A percentile compares a stretch with the other conserved stretches of the same genome.
Conservation (phyloP, 2,329 filamentous ascomycete genomes). For the Sporothrix inflata region DNA sequence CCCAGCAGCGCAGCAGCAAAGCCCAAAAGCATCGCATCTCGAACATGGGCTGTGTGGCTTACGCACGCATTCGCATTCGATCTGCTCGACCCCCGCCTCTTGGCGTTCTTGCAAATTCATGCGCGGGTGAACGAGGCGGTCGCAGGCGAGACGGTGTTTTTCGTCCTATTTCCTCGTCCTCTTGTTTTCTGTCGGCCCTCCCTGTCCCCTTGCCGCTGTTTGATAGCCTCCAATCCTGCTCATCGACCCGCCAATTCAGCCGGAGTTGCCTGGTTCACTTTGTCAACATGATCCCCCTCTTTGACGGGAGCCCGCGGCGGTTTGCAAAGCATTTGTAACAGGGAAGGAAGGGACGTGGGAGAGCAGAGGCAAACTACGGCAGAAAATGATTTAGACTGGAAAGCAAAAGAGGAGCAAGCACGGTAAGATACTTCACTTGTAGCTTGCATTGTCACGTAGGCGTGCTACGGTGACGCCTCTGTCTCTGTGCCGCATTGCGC, state of each 20-base stretch:
- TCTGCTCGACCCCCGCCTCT: slow-evolving; percentile 18
- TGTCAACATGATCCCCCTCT: neutral
- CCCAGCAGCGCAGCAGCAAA: neutral
- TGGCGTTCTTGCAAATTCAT: slow-evolving; percentile 18
- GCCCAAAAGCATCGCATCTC: slow-evolving; percentile 5
- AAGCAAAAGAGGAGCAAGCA: neutral
- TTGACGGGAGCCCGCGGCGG: neutral
- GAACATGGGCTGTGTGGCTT: slow-evolving; percentile 21
- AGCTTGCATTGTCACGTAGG: neutral
- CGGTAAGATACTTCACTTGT: neutral
- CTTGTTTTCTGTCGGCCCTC: neutral
- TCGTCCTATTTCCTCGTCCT: neutral
- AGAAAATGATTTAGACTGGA: neutral
- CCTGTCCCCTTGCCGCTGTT: slow-evolving; percentile 12
- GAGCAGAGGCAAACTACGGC: neutral
- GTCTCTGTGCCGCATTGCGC: neutral
- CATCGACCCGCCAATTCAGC: slow-evolving; percentile 23
- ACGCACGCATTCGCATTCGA: slow-evolving; percentile 20
- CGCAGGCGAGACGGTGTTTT: neutral
- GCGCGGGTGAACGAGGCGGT: neutral
- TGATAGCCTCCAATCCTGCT: slow-evolving; percentile 14
- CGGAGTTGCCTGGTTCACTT: slow-evolving; percentile 8
- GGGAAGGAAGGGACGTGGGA: neutral
- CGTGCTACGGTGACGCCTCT: neutral
- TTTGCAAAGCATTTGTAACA: neutral